phyloP scores from a whole-genome alignment of 2,329 filamentous ascomycete genomes.

The Epichloe glyceriae region DNA sequence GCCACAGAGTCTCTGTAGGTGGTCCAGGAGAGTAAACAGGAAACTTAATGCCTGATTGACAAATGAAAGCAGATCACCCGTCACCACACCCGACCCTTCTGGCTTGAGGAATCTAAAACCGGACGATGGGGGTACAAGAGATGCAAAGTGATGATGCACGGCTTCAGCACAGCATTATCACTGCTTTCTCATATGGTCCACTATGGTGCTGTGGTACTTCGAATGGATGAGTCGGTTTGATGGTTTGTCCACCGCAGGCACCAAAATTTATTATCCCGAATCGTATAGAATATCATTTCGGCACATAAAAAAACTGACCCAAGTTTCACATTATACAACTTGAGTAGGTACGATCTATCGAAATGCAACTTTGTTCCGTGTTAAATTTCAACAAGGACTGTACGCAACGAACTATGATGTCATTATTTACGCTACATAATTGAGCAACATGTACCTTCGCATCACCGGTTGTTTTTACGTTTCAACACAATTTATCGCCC shows the following conservation, averaged over 20 bases:
- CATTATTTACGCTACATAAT: neutral
- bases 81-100: neutral
- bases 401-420: neutral
- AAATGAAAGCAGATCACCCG: neutral
- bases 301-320: too few relatives aligned
- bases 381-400: neutral
- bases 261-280: too few relatives aligned
- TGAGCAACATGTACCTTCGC: neutral
- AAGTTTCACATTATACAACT: constrained; percentile 8
- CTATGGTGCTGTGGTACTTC: too few relatives aligned
- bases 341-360: constrained; percentile 15
- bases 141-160: neutral
- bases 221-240: neutral
- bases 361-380: neutral
- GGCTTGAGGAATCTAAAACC: neutral
- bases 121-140: neutral
- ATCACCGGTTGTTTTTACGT: neutral
- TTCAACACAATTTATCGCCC: neutral
- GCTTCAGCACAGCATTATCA: neutral
- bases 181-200: neutral
- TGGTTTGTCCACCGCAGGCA: neutral
- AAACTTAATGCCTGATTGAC: neutral
- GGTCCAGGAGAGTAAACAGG: neutral
- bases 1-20: neutral
- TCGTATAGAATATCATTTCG: too few relatives aligned